Percentiles rank a stretch among this genome's conserved stretches.
Evolutionary conservation across 1,284 basidiomycete genomes (phyloP).

Genomic region (Rhodotorula sp.): DNA sequence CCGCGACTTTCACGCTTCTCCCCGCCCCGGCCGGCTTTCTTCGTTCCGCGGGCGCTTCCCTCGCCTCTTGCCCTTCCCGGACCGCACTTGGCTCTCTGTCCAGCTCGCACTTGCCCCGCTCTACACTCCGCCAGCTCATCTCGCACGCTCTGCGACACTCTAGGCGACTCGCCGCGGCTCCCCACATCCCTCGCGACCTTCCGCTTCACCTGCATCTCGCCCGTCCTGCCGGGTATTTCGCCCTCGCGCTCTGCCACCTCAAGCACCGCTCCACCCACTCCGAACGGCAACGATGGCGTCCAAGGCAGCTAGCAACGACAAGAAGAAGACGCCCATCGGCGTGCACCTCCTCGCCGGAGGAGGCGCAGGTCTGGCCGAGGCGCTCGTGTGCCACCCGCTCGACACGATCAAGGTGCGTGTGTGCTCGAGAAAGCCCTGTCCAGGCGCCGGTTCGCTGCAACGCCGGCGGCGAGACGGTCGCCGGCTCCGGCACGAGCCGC

Average conservation of each 20-base stretch:
- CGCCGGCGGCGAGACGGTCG: background rate
- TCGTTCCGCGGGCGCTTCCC: background rate
- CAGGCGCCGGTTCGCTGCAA: background rate
- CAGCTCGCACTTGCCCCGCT: background rate
- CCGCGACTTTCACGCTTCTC: background rate
- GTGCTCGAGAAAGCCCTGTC: background rate
- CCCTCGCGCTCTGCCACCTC: no score
- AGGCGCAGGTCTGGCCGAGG: slow-evolving; percentile 86
- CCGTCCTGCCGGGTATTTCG: no score
- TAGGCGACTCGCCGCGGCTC: background rate
- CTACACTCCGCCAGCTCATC: background rate
- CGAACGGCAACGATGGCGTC: background rate
- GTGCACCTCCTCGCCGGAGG: slow-evolving; percentile 91
- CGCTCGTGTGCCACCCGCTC: slow-evolving; percentile 66
- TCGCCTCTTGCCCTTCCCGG: background rate
- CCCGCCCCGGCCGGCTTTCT: background rate
- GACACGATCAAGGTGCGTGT: slow-evolving; percentile 78
- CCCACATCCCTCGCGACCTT: background rate
- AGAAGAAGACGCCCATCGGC: slow-evolving; percentile 63
- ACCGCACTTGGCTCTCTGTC: background rate
- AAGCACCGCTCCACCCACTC: background rate
- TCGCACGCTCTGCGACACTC: background rate
- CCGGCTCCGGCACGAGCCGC: no score
- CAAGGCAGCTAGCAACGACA: slow-evolving; percentile 22
- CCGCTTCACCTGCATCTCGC: background rate